Conservation (phyloP, 208 protist genomes). For the Leptomonas seymouri region DNA sequence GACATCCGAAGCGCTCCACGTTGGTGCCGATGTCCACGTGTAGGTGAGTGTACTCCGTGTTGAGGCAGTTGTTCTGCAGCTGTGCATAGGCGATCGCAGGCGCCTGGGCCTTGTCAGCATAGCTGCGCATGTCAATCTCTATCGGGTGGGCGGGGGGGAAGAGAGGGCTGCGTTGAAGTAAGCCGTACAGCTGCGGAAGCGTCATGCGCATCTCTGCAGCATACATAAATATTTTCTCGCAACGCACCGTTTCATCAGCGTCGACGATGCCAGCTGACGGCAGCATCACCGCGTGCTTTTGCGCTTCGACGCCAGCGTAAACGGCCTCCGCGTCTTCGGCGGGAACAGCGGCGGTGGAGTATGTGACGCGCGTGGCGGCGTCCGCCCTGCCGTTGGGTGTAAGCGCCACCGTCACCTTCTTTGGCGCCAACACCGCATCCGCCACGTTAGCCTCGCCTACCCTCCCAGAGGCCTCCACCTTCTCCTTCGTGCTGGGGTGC, state of each 20-base stretch:
- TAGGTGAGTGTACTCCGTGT: constrained; percentile 79
- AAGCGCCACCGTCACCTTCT: constrained; percentile 83
- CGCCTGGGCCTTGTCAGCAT: constrained; percentile 11
- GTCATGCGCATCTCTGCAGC: constrained; percentile 77
- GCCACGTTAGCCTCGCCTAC: background rate
- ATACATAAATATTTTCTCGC: constrained; percentile 82
- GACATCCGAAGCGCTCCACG: constrained; percentile 68
- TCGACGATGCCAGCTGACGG: constrained; percentile 6
- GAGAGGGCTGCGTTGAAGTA: constrained; percentile 62
- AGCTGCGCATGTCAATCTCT: constrained; percentile 68
- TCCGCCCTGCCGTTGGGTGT: constrained; percentile 93
- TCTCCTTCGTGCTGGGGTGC: constrained; percentile 5
- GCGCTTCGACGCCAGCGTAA: constrained; percentile 22
- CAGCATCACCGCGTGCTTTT: constrained; percentile 28
- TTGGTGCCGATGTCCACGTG: constrained; percentile 57
- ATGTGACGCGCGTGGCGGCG: constrained; percentile 82
- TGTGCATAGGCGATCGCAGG: constrained; percentile 82
- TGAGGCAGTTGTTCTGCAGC: constrained; percentile 92
- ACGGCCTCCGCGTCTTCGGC: constrained; percentile 22
- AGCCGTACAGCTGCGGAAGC: constrained; percentile 73
- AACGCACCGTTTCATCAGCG: background rate
- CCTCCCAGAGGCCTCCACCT: background rate
- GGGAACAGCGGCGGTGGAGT: constrained; percentile 42
- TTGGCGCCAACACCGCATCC: constrained; percentile 18
- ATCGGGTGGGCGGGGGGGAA: constrained; percentile 27